phyloP scores from a whole-genome alignment of 495 filamentous ascomycete species.

The Articulospora tetracladia region DNA sequence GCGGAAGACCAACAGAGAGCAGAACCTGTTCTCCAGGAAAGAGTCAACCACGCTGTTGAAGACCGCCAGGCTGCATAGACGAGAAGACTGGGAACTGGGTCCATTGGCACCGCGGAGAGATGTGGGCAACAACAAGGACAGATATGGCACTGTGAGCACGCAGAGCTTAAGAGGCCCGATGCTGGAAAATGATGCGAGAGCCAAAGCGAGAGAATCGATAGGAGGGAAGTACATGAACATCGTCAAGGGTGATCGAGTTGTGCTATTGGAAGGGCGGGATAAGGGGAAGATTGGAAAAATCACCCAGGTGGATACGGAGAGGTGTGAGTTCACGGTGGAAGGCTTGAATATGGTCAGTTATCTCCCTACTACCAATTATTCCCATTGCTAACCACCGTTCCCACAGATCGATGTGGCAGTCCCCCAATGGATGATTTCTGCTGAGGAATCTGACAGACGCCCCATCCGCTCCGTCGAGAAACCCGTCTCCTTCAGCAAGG shows the following conservation, averaged over 20 bases:
- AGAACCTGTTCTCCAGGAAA: slow-evolving; percentile 32
- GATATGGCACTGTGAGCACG: slow-evolving; percentile 19
- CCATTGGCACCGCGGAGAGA: slow-evolving; percentile 71
- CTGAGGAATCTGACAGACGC: slow-evolving; percentile 32
- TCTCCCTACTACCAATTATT: background rate
- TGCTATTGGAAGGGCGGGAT: slow-evolving; percentile 68
- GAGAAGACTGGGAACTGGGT: slow-evolving; percentile 75
- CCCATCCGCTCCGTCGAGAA: slow-evolving; percentile 42
- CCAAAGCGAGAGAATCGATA: slow-evolving; percentile 23
- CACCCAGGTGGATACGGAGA: slow-evolving; percentile 47
- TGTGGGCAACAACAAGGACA: slow-evolving; percentile 37
- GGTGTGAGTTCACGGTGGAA: slow-evolving; percentile 56
- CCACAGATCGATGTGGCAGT: slow-evolving; percentile 53
- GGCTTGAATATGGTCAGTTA: slow-evolving; percentile 63
- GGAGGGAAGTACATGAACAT: slow-evolving; percentile 61
- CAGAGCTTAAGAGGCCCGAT: slow-evolving; percentile 2
- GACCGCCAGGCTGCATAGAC: slow-evolving; percentile 33
- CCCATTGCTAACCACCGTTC: background rate
- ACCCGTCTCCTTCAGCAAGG: slow-evolving; percentile 59
- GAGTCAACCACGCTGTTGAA: slow-evolving; percentile 21
- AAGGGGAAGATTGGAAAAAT: slow-evolving; percentile 78
- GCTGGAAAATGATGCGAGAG: slow-evolving; percentile 30
- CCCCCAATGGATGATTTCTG: slow-evolving; percentile 47
- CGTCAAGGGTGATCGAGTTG: slow-evolving; percentile 68
- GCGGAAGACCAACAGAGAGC: slow-evolving; percentile 31